These are phyloP conservation scores for Lachnellula cervina DNA, from an alignment of 2,329 filamentous ascomycete species.

Conservation along the genomic window DNA sequence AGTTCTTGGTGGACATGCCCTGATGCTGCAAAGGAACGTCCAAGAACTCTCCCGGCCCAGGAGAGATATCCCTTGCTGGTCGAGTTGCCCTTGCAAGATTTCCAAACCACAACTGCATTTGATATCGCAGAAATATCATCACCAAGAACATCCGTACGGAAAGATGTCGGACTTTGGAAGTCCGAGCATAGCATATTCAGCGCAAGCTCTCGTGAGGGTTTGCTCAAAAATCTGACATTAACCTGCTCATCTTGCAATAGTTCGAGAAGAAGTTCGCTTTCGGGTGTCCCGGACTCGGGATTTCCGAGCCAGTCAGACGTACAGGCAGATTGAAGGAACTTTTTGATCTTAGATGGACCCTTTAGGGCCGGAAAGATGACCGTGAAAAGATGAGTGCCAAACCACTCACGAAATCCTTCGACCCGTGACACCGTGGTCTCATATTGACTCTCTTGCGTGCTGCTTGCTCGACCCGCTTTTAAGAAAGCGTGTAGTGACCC, in stretches of 20 bases:
- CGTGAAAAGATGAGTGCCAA: conserved; percentile 60
- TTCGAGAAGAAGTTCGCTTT: conserved; percentile 73
- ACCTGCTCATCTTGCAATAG: conserved; percentile 69
- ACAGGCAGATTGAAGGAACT: conserved; percentile 65
- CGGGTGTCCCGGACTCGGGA: conserved; percentile 63
- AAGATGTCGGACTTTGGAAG: conserved; percentile 58
- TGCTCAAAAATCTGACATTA: conserved; percentile 60
- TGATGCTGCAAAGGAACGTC: conserved; percentile 74
- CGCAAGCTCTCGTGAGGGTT: conserved; percentile 64
- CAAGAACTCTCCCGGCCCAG: conserved; percentile 83
- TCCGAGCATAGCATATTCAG: conserved; percentile 68
- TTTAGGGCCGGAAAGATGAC: conserved; percentile 46
- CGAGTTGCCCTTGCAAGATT: conserved; percentile 62
- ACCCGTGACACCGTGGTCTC: conserved; percentile 71
- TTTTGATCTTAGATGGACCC: conserved; percentile 50
- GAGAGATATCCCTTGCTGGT: conserved; percentile 66
- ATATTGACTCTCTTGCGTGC: conserved; percentile 81
- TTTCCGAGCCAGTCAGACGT: conserved; percentile 64
- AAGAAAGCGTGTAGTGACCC: conserved; percentile 74
- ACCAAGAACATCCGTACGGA: conserved; percentile 62
- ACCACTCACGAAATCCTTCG: conserved; percentile 72
- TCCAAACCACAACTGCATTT: conserved; percentile 67
- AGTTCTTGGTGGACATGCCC: conserved; percentile 61
- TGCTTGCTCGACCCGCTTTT: conserved; percentile 68
- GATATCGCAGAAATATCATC: conserved; percentile 58